Percentiles rank a stretch among this genome's conserved stretches.
phyloP scores from a whole-genome alignment of 306 rosid species.

The Begonia loranthoides region DNA sequence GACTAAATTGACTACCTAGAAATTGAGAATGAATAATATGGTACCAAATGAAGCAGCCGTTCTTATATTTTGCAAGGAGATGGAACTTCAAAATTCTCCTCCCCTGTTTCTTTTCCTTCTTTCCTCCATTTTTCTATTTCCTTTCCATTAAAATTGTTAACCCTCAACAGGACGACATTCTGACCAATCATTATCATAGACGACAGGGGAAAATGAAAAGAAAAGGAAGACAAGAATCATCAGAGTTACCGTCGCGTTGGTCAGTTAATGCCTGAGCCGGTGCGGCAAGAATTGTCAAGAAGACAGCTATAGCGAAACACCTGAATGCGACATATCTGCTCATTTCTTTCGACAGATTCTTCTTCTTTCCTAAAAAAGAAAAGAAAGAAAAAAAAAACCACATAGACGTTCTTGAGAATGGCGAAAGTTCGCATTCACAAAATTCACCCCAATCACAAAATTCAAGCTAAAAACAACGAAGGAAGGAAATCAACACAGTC shows the following conservation, averaged over 20 bases:
- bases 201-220: not conserved
- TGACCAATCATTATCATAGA: not conserved
- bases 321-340: conserved; percentile 6
- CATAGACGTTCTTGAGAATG: conserved; percentile 3
- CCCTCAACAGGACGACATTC: not conserved
- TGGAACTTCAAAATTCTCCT: too few relatives aligned
- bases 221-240: not conserved
- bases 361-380: conserved; percentile 5
- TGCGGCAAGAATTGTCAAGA: conserved; percentile 32
- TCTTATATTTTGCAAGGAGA: too few relatives aligned
- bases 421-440: not conserved
- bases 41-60: too few relatives aligned
- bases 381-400: not conserved
- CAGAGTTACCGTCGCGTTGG: conserved; percentile 39
- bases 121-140: too few relatives aligned
- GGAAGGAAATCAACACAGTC: too few relatives aligned
- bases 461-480: too few relatives aligned
- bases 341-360: conserved; percentile 23
- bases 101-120: too few relatives aligned
- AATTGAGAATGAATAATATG: too few relatives aligned
- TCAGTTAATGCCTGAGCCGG: conserved; percentile 33
- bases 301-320: conserved; percentile 18
- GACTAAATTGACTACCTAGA: too few relatives aligned
- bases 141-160: not conserved
- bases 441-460: too few relatives aligned